Conservation (phyloP, 2,329 filamentous ascomycete species). For the Nemania sp. region DNA sequence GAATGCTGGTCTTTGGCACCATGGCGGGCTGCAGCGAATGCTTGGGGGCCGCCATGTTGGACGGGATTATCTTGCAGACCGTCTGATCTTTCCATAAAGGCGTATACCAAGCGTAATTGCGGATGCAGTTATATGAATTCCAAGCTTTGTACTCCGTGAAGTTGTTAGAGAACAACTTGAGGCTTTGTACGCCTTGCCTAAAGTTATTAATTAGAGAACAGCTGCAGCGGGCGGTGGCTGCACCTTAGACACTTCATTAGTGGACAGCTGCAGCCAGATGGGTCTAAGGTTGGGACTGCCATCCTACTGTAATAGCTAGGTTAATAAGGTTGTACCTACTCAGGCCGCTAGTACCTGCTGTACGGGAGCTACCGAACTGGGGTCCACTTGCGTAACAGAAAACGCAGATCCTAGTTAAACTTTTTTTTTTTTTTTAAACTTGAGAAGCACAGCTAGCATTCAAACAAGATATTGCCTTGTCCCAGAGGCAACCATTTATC, state of each 20-base stretch:
- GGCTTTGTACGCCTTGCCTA: no score
- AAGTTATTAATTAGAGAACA: no score
- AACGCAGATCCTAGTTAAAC: conserved; percentile 1
- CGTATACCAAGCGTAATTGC: not conserved
- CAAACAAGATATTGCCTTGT: no score
- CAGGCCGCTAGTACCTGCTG: conserved; percentile 26
- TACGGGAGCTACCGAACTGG: conserved; percentile 9
- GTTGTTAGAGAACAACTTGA: no score
- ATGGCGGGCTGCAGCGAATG: conserved; percentile 41
- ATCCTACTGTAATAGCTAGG: no score
- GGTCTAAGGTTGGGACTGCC: no score
- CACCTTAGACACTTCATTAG: no score
- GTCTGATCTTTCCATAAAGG: conserved; percentile 14
- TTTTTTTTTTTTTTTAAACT: conserved; percentile 10
- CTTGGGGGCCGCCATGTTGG: conserved; percentile 44
- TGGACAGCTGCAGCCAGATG: no score
- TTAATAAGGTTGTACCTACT: no score
- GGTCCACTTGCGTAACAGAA: conserved; percentile 19
- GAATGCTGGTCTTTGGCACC: conserved; percentile 56
- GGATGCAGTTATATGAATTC: no score
- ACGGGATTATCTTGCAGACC: conserved; percentile 4
- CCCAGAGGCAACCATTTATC: not conserved
- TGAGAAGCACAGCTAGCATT: not conserved
- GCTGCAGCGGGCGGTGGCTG: no score
- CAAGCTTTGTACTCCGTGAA: no score